A percentile compares a stretch with the other conserved stretches of the same genome.
Evolutionary conservation across 2,329 filamentous ascomycete genomes (phyloP).

Genomic region (Pseudogymnoascus pannorum): DNA sequence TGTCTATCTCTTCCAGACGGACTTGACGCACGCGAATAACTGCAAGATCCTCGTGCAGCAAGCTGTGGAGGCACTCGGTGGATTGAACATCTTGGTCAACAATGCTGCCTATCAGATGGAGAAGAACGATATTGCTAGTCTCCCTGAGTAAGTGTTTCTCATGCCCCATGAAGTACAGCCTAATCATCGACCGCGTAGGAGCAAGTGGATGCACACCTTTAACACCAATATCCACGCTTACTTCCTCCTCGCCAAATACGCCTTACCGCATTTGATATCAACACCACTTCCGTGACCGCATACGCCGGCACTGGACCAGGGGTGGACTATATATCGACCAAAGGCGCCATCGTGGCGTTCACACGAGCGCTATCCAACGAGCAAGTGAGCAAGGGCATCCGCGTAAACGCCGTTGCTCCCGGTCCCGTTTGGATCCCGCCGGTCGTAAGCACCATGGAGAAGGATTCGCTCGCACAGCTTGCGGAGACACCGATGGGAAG

Average conservation of each 20-base stretch:
- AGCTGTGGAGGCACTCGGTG: neutral
- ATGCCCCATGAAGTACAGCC: neutral
- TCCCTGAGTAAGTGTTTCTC: neutral
- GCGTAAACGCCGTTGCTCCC: constrained; percentile 69
- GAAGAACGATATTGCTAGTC: neutral
- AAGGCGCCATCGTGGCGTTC: constrained; percentile 72
- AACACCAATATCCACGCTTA: constrained; percentile 76
- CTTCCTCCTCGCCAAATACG: constrained; percentile 75
- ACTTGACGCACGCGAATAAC: neutral
- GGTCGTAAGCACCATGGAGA: constrained; percentile 64
- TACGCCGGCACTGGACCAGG: constrained; percentile 75
- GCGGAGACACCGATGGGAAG: constrained; percentile 71
- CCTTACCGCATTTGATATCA: constrained; percentile 68
- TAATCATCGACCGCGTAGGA: constrained; percentile 28
- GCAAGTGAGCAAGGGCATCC: constrained; percentile 62
- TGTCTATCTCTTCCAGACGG: neutral
- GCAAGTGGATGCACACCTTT: constrained; percentile 75
- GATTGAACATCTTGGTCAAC: constrained; percentile 27
- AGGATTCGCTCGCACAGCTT: constrained; percentile 54
- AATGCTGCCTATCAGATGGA: neutral
- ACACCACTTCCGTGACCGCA: constrained; percentile 76
- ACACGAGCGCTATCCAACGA: constrained; percentile 73
- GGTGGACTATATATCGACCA: constrained; percentile 74
- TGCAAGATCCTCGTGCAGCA: neutral
- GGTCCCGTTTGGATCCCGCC: constrained; percentile 75